A percentile compares a stretch with the other conserved stretches of the same genome.
Evolutionary conservation across 2,329 filamentous ascomycete species (phyloP).

Genomic region (Fusarium sp.): DNA sequence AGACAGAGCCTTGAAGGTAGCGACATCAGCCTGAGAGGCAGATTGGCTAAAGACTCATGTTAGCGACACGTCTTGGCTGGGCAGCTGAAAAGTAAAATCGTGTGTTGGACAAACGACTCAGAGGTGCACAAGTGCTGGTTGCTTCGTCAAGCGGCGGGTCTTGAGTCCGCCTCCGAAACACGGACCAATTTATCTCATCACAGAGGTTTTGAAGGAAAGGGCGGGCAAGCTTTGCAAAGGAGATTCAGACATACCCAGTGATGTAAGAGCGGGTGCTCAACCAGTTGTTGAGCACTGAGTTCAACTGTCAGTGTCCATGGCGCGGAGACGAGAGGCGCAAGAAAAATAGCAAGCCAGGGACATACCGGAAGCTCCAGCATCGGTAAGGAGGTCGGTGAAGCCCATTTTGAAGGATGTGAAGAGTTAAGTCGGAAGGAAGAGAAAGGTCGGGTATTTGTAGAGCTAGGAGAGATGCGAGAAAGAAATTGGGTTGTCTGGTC

Average conservation of each 20-base stretch:
- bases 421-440: slow-evolving; percentile 39
- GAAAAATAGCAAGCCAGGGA: slow-evolving; percentile 41
- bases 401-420: slow-evolving; percentile 64
- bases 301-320: slow-evolving; percentile 48
- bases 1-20: slow-evolving; percentile 89
- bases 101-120: slow-evolving; percentile 58
- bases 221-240: not conserved
- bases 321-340: slow-evolving; percentile 40
- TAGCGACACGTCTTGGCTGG: slow-evolving; percentile 26
- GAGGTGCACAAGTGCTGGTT: slow-evolving; percentile 79
- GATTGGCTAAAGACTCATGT: slow-evolving; percentile 54
- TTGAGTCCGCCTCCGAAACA: slow-evolving; percentile 95
- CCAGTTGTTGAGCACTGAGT: slow-evolving; percentile 75
- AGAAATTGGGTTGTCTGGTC: slow-evolving; percentile 51
- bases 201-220: slow-evolving; percentile 21
- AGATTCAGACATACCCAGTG: slow-evolving; percentile 71
- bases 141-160: slow-evolving; percentile 84
- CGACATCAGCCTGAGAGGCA: slow-evolving; percentile 95
- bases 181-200: slow-evolving; percentile 93
- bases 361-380: slow-evolving; percentile 65
- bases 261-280: slow-evolving; percentile 82
- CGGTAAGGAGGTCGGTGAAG: slow-evolving; percentile 73
- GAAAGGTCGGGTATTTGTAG: slow-evolving; percentile 43
- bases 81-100: slow-evolving; percentile 1
- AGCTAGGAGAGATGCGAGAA: slow-evolving; percentile 44